Conservation (phyloP, 495 filamentous ascomycete species). For the Viridothelium virens region DNA sequence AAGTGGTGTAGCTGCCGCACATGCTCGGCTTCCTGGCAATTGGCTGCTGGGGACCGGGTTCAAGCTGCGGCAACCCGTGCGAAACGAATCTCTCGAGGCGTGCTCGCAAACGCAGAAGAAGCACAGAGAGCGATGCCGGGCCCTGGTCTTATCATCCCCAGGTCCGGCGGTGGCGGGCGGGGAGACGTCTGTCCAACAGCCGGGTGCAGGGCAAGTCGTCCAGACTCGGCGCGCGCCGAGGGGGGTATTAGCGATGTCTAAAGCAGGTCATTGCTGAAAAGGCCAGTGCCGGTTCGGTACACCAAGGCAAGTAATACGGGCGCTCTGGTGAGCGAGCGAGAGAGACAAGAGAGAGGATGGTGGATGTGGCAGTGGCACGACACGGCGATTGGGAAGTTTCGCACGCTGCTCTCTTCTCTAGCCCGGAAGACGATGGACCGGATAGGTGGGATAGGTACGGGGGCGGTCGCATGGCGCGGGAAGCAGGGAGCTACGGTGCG, state of each 20-base stretch:
- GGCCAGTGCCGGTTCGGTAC: background rate
- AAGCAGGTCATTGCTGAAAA: slow-evolving; percentile 7
- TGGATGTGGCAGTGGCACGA: too few species aligned
- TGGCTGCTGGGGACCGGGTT: background rate
- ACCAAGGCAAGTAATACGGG: slow-evolving; percentile 4
- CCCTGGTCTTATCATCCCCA: background rate
- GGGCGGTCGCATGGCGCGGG: background rate
- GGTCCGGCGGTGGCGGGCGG: background rate
- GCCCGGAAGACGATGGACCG: too few species aligned
- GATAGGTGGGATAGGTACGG: background rate
- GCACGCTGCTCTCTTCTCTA: too few species aligned
- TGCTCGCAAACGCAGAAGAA: background rate
- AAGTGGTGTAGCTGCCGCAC: slow-evolving; percentile 8
- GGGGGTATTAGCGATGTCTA: background rate
- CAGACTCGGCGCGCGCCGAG: slow-evolving; percentile 8
- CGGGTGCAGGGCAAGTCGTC: background rate
- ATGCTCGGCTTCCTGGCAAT: slow-evolving; percentile 10
- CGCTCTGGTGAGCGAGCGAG: background rate
- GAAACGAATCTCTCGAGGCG: background rate
- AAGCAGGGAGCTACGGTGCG: background rate
- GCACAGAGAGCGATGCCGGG: background rate
- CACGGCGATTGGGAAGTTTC: too few species aligned
- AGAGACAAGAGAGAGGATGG: too few species aligned
- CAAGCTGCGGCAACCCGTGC: background rate
- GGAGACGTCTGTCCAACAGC: background rate